Percentiles rank a stretch among this genome's conserved stretches.
Evolutionary conservation across 164 flowering plant species (phyloP).

Genomic region (Taxillus chinensis): DNA sequence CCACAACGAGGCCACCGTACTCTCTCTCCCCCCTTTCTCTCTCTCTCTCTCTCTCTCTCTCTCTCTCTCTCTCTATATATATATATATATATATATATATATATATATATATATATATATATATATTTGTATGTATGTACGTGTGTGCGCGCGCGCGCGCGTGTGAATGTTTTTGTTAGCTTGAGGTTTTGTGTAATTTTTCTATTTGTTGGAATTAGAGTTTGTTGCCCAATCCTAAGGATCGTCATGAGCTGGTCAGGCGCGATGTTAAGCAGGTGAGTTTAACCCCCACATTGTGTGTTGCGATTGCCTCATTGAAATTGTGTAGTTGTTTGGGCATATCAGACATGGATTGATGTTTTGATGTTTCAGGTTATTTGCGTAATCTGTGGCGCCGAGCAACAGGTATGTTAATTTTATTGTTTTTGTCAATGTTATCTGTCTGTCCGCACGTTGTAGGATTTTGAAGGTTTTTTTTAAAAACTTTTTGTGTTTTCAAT

Average conservation of each 20-base stretch:
- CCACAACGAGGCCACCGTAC: constrained; percentile 43
- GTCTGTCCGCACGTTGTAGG: background rate
- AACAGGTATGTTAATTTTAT: constrained; percentile 32
- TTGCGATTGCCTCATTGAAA: background rate
- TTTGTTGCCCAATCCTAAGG: constrained; percentile 25
- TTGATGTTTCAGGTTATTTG: constrained; percentile 51
- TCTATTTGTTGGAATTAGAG: constrained; percentile 14
- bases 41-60: background rate
- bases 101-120: background rate
- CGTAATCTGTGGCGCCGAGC: constrained; percentile 64
- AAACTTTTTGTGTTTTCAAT: background rate
- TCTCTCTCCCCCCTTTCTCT: background rate
- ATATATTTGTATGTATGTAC: background rate
- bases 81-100: background rate
- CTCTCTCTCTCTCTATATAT: background rate
- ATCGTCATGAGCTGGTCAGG: constrained; percentile 41
- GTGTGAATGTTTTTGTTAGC: background rate
- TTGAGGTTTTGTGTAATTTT: background rate
- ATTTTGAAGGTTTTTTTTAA: background rate
- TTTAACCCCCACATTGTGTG: background rate
- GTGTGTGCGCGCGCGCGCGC: too few species aligned
- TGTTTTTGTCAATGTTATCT: background rate
- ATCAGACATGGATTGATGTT: background rate
- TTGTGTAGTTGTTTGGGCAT: background rate
- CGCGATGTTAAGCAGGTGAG: constrained; percentile 41